Conservation (phyloP, 371 early-diverging fungal species). For the Nosema muscidifuracis region DNA sequence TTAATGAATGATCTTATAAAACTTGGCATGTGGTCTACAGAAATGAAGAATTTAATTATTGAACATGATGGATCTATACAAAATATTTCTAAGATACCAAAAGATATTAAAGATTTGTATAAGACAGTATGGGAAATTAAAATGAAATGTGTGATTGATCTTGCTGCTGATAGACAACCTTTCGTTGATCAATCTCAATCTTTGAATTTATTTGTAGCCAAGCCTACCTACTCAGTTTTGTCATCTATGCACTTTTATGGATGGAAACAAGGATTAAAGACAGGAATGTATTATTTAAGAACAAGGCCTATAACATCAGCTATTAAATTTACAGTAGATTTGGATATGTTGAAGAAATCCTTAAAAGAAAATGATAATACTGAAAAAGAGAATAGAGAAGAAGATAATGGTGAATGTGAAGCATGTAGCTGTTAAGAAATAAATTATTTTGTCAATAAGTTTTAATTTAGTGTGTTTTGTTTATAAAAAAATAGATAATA, state of each 20-base stretch:
- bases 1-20: constrained; percentile 84
- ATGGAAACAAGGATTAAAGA: constrained; percentile 94
- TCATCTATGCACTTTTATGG: constrained; percentile 98
- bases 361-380: constrained; percentile 75
- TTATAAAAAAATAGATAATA: too few relatives aligned
- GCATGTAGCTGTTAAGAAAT: not conserved
- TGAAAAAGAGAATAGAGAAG: constrained; percentile 28
- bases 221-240: constrained; percentile 77
- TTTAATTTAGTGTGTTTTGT: too few relatives aligned
- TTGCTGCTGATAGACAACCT: constrained; percentile 81
- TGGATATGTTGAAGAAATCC: constrained; percentile 60
- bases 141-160: constrained; percentile 70
- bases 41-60: constrained; percentile 88
- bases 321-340: constrained; percentile 76
- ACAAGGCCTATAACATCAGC: constrained; percentile 93
- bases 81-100: constrained; percentile 72
- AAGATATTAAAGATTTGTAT: constrained; percentile 80
- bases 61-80: constrained; percentile 85
- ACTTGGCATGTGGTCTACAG: constrained; percentile 82
- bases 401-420: not conserved
- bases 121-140: constrained; percentile 96
- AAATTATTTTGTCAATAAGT: too few relatives aligned
- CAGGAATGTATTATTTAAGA: constrained; percentile 98
- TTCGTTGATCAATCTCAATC: constrained; percentile 97
- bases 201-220: constrained; percentile 86